A percentile compares a stretch with the other conserved stretches of the same genome.
These are phyloP conservation scores for Pugionium cornutum DNA, from an alignment of 345 rosid genomes.

Conservation along the genomic window DNA sequence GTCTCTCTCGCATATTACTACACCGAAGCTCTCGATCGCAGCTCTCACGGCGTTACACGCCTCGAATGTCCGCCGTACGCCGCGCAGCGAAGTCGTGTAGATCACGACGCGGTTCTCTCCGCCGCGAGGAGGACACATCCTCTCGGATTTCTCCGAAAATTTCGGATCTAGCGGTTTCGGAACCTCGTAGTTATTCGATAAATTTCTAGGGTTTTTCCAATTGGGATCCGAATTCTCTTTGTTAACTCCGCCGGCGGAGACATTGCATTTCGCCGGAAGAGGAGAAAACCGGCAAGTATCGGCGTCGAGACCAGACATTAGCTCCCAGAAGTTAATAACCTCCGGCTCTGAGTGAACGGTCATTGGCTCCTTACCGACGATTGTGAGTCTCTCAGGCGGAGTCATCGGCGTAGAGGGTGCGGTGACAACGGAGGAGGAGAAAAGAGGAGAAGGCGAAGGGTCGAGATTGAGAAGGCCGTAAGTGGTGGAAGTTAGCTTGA, in stretches of 20 bases:
- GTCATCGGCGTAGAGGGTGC: slow-evolving; percentile 53
- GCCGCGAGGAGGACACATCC: slow-evolving; percentile 45
- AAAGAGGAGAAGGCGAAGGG: slow-evolving; percentile 42
- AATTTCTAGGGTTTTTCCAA: slow-evolving; percentile 27
- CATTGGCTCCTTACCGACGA: slow-evolving; percentile 43
- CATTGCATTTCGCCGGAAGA: slow-evolving; percentile 23
- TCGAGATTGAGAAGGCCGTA: slow-evolving; percentile 88
- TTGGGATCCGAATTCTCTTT: slow-evolving; percentile 63
- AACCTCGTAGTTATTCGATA: background rate
- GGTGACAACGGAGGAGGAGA: slow-evolving; percentile 8
- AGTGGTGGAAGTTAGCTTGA: slow-evolving; percentile 83
- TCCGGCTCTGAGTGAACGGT: slow-evolving; percentile 52
- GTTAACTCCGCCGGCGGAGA: slow-evolving; percentile 21
- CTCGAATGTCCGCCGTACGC: slow-evolving; percentile 81
- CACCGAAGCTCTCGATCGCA: slow-evolving; percentile 58
- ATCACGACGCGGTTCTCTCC: slow-evolving; percentile 64
- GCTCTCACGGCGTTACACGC: slow-evolving; percentile 73
- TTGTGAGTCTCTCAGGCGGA: slow-evolving; percentile 59
- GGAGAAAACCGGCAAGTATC: slow-evolving; percentile 73
- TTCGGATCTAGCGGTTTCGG: slow-evolving; percentile 33
- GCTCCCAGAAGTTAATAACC: slow-evolving; percentile 81
- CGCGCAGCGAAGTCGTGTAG: slow-evolving; percentile 72
- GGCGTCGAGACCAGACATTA: slow-evolving; percentile 78
- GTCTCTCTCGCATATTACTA: slow-evolving; percentile 62
- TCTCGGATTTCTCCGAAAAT: slow-evolving; percentile 31